Conservation (phyloP, 306 rosid genomes). For the Corylus heterophylla region DNA sequence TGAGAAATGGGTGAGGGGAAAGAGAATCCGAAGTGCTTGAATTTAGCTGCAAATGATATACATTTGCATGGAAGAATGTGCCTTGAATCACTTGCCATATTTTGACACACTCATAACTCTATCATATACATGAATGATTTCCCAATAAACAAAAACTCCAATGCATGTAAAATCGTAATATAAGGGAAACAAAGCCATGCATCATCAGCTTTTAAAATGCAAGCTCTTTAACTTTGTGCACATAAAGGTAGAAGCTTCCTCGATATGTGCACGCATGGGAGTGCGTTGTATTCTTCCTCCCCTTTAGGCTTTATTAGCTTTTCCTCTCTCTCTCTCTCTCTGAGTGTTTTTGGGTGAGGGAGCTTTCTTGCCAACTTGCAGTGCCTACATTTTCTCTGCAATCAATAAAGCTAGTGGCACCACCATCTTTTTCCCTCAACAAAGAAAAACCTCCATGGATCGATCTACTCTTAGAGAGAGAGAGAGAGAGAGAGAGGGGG, state of each 20-base stretch:
- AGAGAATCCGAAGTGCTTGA: slow-evolving; percentile 45
- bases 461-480: slow-evolving; percentile 32
- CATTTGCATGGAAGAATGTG: slow-evolving; percentile 57
- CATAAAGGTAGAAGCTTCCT: slow-evolving; percentile 98
- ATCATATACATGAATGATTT: slow-evolving; percentile 18
- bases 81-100: slow-evolving; percentile 34
- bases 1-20: slow-evolving; percentile 26
- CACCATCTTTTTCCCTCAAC: slow-evolving; percentile 28
- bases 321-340: slow-evolving; percentile 27
- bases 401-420: slow-evolving; percentile 81
- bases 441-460: slow-evolving; percentile 37
- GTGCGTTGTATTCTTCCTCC: slow-evolving; percentile 99
- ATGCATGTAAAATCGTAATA: slow-evolving; percentile 28
- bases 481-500: neutral
- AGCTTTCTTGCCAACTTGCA: slow-evolving; percentile 83
- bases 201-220: slow-evolving; percentile 61
- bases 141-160: slow-evolving; percentile 6
- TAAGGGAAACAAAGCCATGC: slow-evolving; percentile 23
- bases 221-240: slow-evolving; percentile 47
- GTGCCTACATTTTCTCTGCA: slow-evolving; percentile 71
- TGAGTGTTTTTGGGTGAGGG: slow-evolving; percentile 45
- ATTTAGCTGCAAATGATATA: slow-evolving; percentile 39
- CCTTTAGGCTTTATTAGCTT: slow-evolving; percentile 90
- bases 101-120: slow-evolving; percentile 7
- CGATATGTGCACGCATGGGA: slow-evolving; percentile 84